Conservation (phyloP, 345 rosid genomes). For the Bretschneidera sinensis region DNA sequence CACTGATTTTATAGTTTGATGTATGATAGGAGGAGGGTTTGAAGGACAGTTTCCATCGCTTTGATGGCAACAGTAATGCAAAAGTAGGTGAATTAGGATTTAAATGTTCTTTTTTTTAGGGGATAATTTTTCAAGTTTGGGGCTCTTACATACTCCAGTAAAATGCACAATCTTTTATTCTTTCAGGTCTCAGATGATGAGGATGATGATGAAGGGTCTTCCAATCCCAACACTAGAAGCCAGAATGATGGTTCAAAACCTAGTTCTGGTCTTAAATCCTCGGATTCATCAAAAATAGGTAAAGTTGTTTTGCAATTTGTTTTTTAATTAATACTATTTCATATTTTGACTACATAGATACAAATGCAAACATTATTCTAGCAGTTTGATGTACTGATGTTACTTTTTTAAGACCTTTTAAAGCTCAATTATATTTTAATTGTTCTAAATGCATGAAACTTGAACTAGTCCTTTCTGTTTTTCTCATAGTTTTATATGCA, state of each 20-base stretch:
- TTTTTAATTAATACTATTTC: neutral
- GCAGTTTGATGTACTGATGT: too few species aligned
- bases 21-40: slow-evolving; percentile 53
- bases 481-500: too few species aligned
- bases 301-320: neutral
- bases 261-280: slow-evolving; percentile 39
- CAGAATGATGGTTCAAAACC: slow-evolving; percentile 51
- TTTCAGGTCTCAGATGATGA: slow-evolving; percentile 53
- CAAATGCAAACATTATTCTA: too few species aligned
- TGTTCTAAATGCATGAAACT: too few species aligned
- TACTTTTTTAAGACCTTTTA: too few species aligned
- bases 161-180: neutral
- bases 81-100: slow-evolving; percentile 40
- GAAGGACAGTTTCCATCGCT: slow-evolving; percentile 38
- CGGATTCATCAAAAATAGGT: slow-evolving; percentile 44
- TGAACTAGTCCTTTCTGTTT: too few species aligned
- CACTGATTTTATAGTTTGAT: slow-evolving; percentile 18
- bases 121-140: neutral
- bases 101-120: neutral
- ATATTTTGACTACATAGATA: too few species aligned
- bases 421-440: too few species aligned
- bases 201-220: slow-evolving; percentile 51
- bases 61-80: slow-evolving; percentile 33
- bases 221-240: slow-evolving; percentile 56
- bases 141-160: neutral